Evolutionary conservation across 2,329 filamentous ascomycete genomes (phyloP), one percentile per base, ranked within the genome.

Genomic region (Ophiostoma piceae): DNA sequence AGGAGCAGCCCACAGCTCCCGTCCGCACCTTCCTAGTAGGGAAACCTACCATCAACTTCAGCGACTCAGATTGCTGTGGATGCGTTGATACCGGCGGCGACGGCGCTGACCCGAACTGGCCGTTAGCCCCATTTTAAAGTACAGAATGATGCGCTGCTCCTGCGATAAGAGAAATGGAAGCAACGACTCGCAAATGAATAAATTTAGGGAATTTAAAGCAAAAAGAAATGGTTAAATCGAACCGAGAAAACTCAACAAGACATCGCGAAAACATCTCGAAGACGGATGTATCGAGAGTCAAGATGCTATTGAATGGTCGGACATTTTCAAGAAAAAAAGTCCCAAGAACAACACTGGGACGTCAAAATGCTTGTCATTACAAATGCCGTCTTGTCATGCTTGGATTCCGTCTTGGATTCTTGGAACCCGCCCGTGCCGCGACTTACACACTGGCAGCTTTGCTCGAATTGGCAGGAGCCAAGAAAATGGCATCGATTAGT

Each of bases 1-100:
- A 62, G 62, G 19, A 65, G 35, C 62, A 65, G 62, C n/a, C 60
- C 19, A 26, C 62, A 26, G 19, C 32, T 37, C 35, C 62, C 35
- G 35, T 65, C 62, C 35, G 62, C 62, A 65, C 35, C 62, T 65
- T 41, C 62, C 62, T 65, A 65, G 62, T 39, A 65, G 62, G n/a
- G 62, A 64, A 64, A 32, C 16, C 32, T 26, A 62, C 22, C 57
- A 62, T 8, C 9, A 26, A 57, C 47, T 54, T 11, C 51, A 57
- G 22, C 22, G 22, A 57, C 51, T 26, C 16, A n/a, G 47, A 51
- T 22, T 51, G 16, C 47, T n/a, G 47, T 51, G 47, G 47, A 51
- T 51, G 39, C 9, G 2, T 3, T 51, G 16, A 51, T n/a, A 51
- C 51, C 19, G 51, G 51, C 19, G 51, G 51, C 51, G 9, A 57